Base-by-base conservation (phyloP, 306 rosid species). In the Sicyos baderoa region DNA sequence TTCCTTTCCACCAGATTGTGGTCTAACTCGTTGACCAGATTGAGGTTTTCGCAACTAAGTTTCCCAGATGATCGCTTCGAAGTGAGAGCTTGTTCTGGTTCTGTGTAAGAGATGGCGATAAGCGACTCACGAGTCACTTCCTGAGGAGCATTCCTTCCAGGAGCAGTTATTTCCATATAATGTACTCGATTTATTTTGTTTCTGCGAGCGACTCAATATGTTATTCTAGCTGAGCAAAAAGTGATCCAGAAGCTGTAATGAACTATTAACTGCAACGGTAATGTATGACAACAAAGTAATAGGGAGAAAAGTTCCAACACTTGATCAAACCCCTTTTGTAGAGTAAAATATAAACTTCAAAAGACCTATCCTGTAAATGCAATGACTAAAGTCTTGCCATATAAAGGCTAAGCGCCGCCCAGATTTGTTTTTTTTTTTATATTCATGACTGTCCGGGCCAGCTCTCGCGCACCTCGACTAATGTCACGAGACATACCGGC, bases 41-140 rank as follows among this genome's bases (percentile, higher is more conserved):
- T 70, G 48, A 35, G 10, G 61, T 54, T 60, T 19, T 73, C 60
- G 4, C 51, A 18, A 15, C 19, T 73, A 22, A 42, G 54, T 76
- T 76, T 81, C 44, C 53, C 83, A 61, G 72, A 21, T 12, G 74
- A 50, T 62, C 21, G 65, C 18, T 72, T 68, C 52, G 86, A 68
- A 72, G 71, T 29, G 65, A 73, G 49, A 61, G 12, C 74, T 54
- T 75, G 68, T 37, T 84, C 85, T 74, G 88, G 85, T 68, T 71
- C 74, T 18, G 56, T 25, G 76, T 81, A 76, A 42, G 88, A 79
- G 49, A 84, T 81, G 75, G 82, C 70, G 37, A 84, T 84, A 17
- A 84, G 85, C 42, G 83, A 84, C 79, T 84, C 88, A 62, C 88
- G 80, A 64, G 88, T 76, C 83, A 74, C 79, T 77, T 84, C 88